Conservation (phyloP, 2,329 filamentous ascomycete species). For the Scedosporium dehoogii region DNA sequence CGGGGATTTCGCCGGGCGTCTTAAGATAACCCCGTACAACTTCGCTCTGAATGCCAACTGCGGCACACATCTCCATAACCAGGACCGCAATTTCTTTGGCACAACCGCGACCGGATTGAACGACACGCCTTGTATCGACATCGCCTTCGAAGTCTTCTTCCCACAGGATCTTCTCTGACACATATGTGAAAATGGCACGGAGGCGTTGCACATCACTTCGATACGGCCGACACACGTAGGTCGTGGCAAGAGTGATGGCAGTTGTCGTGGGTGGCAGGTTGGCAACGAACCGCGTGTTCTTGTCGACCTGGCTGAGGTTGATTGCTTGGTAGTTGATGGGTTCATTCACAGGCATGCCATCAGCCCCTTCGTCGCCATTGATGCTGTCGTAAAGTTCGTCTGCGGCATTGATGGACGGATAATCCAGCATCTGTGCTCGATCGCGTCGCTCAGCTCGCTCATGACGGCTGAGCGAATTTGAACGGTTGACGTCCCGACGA, state of each 20-base stretch:
- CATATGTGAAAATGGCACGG: slow-evolving; percentile 94
- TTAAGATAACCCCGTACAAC: slow-evolving; percentile 87
- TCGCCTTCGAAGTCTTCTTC: slow-evolving; percentile 89
- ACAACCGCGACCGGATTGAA: slow-evolving; percentile 74
- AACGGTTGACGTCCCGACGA: slow-evolving; percentile 86
- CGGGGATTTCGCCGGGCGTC: slow-evolving; percentile 70
- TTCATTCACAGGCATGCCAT: slow-evolving; percentile 73
- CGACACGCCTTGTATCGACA: slow-evolving; percentile 71
- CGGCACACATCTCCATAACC: slow-evolving; percentile 86
- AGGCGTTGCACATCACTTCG: slow-evolving; percentile 87
- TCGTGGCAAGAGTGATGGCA: slow-evolving; percentile 72
- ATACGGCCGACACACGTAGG: slow-evolving; percentile 88
- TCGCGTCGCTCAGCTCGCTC: slow-evolving; percentile 79
- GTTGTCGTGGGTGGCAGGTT: slow-evolving; percentile 75
- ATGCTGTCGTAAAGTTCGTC: slow-evolving; percentile 78
- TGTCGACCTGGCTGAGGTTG: slow-evolving; percentile 83
- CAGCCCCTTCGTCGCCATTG: slow-evolving; percentile 81
- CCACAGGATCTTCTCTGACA: slow-evolving; percentile 89
- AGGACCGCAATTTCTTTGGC: slow-evolving; percentile 83
- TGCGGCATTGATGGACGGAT: slow-evolving; percentile 78
- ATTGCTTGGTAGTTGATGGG: slow-evolving; percentile 71
- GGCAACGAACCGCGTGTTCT: slow-evolving; percentile 84
- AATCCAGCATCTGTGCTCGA: slow-evolving; percentile 88
- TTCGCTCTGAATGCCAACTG: slow-evolving; percentile 81
- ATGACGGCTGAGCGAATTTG: slow-evolving; percentile 83